Percentiles rank a stretch among this genome's conserved stretches.
These are phyloP conservation scores for Aspergillus diversus DNA, from an alignment of 495 filamentous ascomycete species.

Conservation along the genomic window DNA sequence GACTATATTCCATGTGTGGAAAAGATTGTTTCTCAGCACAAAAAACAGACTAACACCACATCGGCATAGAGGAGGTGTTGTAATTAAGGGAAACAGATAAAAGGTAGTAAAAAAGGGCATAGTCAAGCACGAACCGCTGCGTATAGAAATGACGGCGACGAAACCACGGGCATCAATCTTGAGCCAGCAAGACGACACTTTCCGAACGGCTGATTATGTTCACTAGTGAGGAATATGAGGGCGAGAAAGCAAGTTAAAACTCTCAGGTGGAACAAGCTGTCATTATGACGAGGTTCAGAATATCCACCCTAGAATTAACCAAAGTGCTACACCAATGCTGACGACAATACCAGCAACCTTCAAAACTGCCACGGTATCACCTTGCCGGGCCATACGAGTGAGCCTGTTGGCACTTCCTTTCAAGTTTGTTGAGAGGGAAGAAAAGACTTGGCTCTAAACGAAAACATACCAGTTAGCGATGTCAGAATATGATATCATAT, in stretches of 20 bases:
- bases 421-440: conserved; percentile 58
- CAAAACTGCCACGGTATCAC: conserved; percentile 87
- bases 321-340: conserved; percentile 72
- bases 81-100: no score
- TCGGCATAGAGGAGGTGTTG: no score
- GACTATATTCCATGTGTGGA: no score
- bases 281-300: conserved; percentile 45
- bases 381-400: conserved; percentile 86
- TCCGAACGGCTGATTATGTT: not conserved
- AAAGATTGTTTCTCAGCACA: no score
- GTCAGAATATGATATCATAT: not conserved
- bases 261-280: no score
- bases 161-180: not conserved
- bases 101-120: no score
- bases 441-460: conserved; percentile 64
- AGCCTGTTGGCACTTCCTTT: conserved; percentile 87
- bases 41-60: no score
- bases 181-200: not conserved
- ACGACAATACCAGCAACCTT: conserved; percentile 86
- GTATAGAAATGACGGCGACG: no score
- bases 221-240: no score
- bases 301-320: conserved; percentile 69
- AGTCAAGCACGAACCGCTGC: no score
- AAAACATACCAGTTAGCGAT: not conserved
- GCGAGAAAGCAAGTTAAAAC: not conserved